Evolutionary conservation across 352 stramenopile genomes (phyloP), one percentile per base, ranked within the genome.

Genomic region (Globisporangium nodosum): DNA sequence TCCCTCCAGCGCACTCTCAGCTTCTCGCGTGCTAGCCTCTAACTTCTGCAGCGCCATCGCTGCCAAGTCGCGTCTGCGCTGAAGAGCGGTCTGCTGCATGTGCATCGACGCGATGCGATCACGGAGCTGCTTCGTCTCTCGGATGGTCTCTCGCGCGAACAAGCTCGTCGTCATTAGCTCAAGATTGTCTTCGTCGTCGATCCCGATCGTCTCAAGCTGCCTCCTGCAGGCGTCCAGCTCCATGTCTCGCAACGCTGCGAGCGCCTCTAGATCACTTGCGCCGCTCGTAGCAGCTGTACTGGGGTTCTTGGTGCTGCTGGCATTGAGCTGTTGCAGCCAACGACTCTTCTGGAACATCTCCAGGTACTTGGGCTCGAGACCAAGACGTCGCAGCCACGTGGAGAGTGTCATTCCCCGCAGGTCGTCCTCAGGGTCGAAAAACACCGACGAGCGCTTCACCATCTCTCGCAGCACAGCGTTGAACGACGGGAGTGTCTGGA

Each of bases 401-500:
- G 76, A 58, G 0, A 81, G 57, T 12, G 58, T 51, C 52, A 94
- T 73, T 1, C 84, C 80, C 35, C 57, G 60, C 15, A 91, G 40
- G 8, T 88, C 81, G 60, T 92, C 79, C 0, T 61, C n/a, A 27
- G 74, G 78, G 56, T 94, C 77, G 20, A 76, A 88, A 27, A 72
- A 71, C 31, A 18, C 56, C 11, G 43, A 54, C 15, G 76, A 74
- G 2, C 35, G 52, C 20, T 13, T 51, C 33, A 70, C 5, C 50
- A 76, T 78, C 9, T 63, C 68, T 0, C 53, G 47, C 2, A 92
- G 60, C 49, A 92, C 71, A 1, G 21, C 46, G 12, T 55, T 59
- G 24, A 88, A 37, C 0, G 64, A 71, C 0, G 20, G 15, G 31
- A 70, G 42, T 0, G 30, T 30, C 7, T 53, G 59, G 40, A 89